Conservation (phyloP, 108 stramenopile genomes). For the Stephanodiscus minutulus region DNA sequence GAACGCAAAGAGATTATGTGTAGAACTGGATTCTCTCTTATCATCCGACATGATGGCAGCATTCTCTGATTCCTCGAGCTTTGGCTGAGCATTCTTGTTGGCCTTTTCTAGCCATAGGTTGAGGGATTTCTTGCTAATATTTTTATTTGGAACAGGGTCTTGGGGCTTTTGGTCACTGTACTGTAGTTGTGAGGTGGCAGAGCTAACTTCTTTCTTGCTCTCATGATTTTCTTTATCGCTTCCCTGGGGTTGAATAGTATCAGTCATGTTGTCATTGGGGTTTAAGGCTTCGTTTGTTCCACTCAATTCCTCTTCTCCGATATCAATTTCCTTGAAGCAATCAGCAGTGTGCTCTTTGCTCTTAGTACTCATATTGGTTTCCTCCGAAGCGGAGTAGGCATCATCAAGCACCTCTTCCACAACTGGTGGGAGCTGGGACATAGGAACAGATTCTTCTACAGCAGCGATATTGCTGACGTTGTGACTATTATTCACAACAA, state of each 20-base stretch:
- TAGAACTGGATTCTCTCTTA: background rate
- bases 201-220: constrained; percentile 3
- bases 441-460: background rate
- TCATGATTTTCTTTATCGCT: background rate
- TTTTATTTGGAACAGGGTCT: background rate
- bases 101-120: constrained; percentile 42
- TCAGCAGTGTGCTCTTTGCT: background rate
- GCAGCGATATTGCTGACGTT: background rate
- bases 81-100: background rate
- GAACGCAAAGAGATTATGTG: background rate
- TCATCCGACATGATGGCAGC: constrained; percentile 12
- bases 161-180: constrained; percentile 3
- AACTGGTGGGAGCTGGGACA: constrained; percentile 53
- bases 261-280: background rate
- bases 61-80: constrained; percentile 29
- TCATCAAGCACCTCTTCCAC: constrained; percentile 44
- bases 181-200: background rate
- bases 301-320: background rate
- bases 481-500: background rate
- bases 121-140: constrained; percentile 17
- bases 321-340: background rate
- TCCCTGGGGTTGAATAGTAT: background rate
- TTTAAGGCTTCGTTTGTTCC: background rate
- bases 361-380: constrained; percentile 13
- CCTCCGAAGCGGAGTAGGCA: constrained; percentile 23